Conservation (phyloP, 768 basidiomycete genomes). For the Hortiboletus campestris region DNA sequence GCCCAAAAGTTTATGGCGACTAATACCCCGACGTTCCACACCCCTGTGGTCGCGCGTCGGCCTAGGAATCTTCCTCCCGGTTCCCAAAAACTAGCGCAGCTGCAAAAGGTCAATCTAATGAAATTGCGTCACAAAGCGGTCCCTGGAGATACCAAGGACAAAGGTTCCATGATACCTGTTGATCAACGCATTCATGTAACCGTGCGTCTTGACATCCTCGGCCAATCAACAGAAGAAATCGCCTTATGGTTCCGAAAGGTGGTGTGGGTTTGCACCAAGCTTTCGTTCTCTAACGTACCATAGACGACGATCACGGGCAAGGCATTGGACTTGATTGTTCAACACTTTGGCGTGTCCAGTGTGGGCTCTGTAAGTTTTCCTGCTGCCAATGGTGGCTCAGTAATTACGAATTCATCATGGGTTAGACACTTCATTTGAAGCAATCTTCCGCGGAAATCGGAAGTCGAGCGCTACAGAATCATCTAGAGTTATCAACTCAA, state of each 20-base stretch:
- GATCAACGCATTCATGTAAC: slow-evolving; percentile 61
- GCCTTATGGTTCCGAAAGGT: slow-evolving; percentile 77
- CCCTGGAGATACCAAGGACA: slow-evolving; percentile 62
- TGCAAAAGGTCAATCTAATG: slow-evolving; percentile 62
- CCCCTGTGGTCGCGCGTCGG: slow-evolving; percentile 29
- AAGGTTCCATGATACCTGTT: slow-evolving; percentile 41
- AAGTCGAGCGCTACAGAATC: slow-evolving; percentile 42
- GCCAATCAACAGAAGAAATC: slow-evolving; percentile 37
- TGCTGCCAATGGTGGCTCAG: neutral
- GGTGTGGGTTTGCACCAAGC: neutral
- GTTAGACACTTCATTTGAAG: slow-evolving; percentile 45
- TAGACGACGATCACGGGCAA: slow-evolving; percentile 58
- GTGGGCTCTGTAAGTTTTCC: slow-evolving; percentile 13
- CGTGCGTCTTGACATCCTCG: slow-evolving; percentile 32
- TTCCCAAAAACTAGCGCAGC: slow-evolving; percentile 52
- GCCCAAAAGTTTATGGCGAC: slow-evolving; percentile 47
- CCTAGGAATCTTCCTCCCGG: slow-evolving; percentile 41
- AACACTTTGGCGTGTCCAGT: slow-evolving; percentile 16
- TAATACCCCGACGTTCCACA: slow-evolving; percentile 12
- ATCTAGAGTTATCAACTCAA: slow-evolving; percentile 47
- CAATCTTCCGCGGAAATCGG: slow-evolving; percentile 26
- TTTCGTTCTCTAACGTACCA: slow-evolving; percentile 3
- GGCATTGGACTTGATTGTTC: slow-evolving; percentile 55
- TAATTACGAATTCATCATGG: slow-evolving; percentile 20
- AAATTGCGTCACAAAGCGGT: slow-evolving; percentile 71